A percentile compares a stretch with the other conserved stretches of the same genome.
Conservation (phyloP, 768 basidiomycete species). For the Boletus barrowsii region DNA sequence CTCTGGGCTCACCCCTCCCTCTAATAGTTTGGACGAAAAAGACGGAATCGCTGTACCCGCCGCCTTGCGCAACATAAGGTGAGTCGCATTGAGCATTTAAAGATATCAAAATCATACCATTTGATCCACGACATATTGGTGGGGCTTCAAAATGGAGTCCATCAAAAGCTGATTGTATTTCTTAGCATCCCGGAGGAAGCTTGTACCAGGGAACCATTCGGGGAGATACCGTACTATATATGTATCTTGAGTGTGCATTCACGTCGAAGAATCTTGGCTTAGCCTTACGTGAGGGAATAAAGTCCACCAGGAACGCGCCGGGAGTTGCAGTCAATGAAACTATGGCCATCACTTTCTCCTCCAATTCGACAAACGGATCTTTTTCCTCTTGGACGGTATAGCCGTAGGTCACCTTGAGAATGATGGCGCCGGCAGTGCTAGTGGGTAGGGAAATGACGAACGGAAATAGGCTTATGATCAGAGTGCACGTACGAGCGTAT, state of each 20-base stretch:
- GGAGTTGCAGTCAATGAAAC: constrained; percentile 6
- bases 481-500: constrained; percentile 18
- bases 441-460: not conserved
- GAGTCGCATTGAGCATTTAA: not conserved
- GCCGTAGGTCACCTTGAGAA: constrained; percentile 42
- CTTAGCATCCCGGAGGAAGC: constrained; percentile 33
- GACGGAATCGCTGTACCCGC: constrained; percentile 16
- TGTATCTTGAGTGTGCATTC: not conserved
- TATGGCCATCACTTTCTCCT: constrained; percentile 20
- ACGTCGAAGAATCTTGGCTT: too few relatives aligned
- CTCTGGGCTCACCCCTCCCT: constrained; percentile 7
- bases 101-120: constrained; percentile 35
- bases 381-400: constrained; percentile 34
- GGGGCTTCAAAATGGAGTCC: constrained; percentile 44
- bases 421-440: constrained; percentile 23
- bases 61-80: constrained; percentile 11
- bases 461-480: not conserved
- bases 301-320: constrained; percentile 21
- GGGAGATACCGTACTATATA: constrained; percentile 29
- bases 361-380: constrained; percentile 36
- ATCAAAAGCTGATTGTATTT: constrained; percentile 25
- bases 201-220: constrained; percentile 35
- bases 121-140: constrained; percentile 41
- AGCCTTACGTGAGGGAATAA: constrained; percentile 19
- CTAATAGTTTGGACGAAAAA: constrained; percentile 16